phyloP scores from a whole-genome alignment of 306 rosid genomes.

The Crotalaria pallida region DNA sequence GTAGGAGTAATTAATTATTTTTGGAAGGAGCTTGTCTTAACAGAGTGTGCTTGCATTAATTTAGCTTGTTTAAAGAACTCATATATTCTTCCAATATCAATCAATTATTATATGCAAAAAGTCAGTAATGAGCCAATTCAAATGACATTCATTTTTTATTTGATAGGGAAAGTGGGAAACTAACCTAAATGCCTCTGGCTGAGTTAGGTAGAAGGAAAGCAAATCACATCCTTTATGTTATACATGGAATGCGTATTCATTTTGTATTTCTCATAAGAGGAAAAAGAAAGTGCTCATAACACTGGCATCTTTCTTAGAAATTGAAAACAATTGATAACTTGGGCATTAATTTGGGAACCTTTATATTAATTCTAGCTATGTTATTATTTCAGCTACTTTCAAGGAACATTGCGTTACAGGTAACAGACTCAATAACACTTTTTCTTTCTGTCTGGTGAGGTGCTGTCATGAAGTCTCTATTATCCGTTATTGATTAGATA shows the following conservation, averaged over 20 bases:
- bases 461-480: too few relatives aligned
- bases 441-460: too few relatives aligned
- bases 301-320: background rate
- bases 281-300: background rate
- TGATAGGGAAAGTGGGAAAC: background rate
- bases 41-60: too few relatives aligned
- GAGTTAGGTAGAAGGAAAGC: background rate
- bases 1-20: too few relatives aligned
- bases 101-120: too few relatives aligned
- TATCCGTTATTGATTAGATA: too few relatives aligned
- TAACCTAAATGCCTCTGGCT: background rate
- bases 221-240: background rate
- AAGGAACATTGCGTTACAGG: background rate
- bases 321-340: background rate
- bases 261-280: background rate
- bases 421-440: too few relatives aligned
- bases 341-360: background rate
- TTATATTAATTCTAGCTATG: background rate
- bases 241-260: background rate
- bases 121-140: too few relatives aligned
- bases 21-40: too few relatives aligned
- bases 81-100: too few relatives aligned
- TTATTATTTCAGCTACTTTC: background rate
- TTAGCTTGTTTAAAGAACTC: too few relatives aligned
- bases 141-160: too few relatives aligned